phyloP scores from a whole-genome alignment of 371 early-diverging fungal species.

The Mucor velutinosus region DNA sequence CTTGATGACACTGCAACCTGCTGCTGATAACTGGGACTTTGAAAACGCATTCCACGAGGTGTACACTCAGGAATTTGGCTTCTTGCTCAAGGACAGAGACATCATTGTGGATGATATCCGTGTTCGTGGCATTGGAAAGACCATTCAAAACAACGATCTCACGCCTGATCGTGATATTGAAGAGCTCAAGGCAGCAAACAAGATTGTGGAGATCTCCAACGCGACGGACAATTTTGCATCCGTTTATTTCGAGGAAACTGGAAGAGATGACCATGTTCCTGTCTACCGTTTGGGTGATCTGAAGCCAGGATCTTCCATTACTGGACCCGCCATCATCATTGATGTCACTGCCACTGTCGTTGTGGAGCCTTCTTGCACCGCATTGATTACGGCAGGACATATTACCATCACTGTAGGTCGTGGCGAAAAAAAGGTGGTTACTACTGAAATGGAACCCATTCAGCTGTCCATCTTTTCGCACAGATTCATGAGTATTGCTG shows the following conservation, averaged over 20 bases:
- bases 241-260: conserved; percentile 80
- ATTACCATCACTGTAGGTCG: conserved; percentile 73
- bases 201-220: conserved; percentile 21
- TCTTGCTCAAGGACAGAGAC: conserved; percentile 76
- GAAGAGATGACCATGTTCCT: conserved; percentile 72
- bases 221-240: conserved; percentile 38
- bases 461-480: conserved; percentile 91
- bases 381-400: conserved; percentile 76
- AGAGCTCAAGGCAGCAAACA: conserved; percentile 19
- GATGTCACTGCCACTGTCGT: conserved; percentile 88
- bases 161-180: conserved; percentile 49
- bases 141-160: conserved; percentile 34
- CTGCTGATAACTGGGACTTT: conserved; percentile 62
- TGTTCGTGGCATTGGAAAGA: conserved; percentile 83
- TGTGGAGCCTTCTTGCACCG: conserved; percentile 81
- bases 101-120: conserved; percentile 93
- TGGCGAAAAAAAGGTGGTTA: conserved; percentile 46
- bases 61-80: conserved; percentile 93
- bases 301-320: conserved; percentile 61
- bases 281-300: conserved; percentile 73
- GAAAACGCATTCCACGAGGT: conserved; percentile 61
- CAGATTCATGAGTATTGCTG: conserved; percentile 97
- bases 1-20: conserved; percentile 84
- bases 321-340: conserved; percentile 91
- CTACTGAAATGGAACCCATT: conserved; percentile 79